Conservation (phyloP, 208 protist genomes). For the Trypanosoma caninum region DNA sequence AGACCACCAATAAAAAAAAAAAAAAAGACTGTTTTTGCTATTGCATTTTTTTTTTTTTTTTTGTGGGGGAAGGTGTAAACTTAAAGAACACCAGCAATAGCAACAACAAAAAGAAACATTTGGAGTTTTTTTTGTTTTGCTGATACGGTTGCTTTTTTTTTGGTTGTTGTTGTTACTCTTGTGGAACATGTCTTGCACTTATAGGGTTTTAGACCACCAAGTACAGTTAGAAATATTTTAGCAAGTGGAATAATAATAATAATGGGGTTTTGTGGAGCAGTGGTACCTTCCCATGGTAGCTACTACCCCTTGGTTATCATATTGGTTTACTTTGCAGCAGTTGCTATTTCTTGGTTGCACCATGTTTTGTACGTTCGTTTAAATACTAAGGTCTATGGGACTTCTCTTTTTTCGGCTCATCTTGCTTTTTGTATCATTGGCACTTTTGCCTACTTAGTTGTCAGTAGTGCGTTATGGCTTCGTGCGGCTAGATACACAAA, state of each 20-base stretch:
- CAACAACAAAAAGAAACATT: too few relatives aligned
- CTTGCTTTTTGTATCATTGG: constrained; percentile 54
- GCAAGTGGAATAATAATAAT: too few relatives aligned
- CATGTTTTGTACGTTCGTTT: constrained; percentile 43
- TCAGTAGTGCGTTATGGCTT: constrained; percentile 57
- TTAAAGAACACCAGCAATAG: too few relatives aligned
- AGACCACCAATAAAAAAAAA: too few relatives aligned
- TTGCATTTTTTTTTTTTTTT: not conserved
- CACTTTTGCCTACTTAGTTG: constrained; percentile 33
- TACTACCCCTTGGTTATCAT: constrained; percentile 39
- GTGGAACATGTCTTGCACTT: too few relatives aligned
- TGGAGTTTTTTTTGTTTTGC: too few relatives aligned
- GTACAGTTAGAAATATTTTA: too few relatives aligned
- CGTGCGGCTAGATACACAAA: constrained; percentile 47
- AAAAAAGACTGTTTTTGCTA: not conserved
- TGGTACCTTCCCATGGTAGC: constrained; percentile 21
- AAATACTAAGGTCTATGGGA: constrained; percentile 20
- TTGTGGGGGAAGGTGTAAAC: not conserved
- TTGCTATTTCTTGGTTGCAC: constrained; percentile 42
- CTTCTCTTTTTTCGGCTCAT: constrained; percentile 33
- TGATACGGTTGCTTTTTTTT: too few relatives aligned
- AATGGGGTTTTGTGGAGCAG: constrained; percentile 19
- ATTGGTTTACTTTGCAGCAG: constrained; percentile 34
- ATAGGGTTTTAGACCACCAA: too few relatives aligned
- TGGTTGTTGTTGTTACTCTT: too few relatives aligned